A percentile compares a stretch with the other conserved stretches of the same genome.
phyloP scores from a whole-genome alignment of 495 filamentous ascomycete species.

The Lentithecium fluviatile region DNA sequence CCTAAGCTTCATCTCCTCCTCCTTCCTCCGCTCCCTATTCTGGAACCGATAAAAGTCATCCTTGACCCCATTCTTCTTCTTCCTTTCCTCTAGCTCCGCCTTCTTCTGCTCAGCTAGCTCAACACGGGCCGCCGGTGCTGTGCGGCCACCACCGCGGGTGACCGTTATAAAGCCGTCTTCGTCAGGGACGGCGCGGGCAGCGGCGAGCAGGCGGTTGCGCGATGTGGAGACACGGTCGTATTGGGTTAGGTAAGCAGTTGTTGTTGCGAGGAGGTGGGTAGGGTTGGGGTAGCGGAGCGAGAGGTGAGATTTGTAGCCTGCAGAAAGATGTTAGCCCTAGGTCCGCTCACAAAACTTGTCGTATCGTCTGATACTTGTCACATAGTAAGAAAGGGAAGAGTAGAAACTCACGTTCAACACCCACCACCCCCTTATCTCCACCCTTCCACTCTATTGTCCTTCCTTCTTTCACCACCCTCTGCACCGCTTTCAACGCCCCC shows the following conservation, averaged over 20 bases:
- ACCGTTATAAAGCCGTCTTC: slow-evolving; percentile 96
- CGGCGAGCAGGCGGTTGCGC: slow-evolving; percentile 60
- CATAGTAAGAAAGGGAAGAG: not conserved
- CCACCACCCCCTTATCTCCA: slow-evolving; percentile 54
- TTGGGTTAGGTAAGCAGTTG: slow-evolving; percentile 78
- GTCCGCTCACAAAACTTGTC: no score
- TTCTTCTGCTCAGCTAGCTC: slow-evolving; percentile 72
- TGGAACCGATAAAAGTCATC: slow-evolving; percentile 95
- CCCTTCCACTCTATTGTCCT: slow-evolving; percentile 47
- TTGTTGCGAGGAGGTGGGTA: slow-evolving; percentile 60
- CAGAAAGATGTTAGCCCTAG: not conserved
- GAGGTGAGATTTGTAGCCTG: slow-evolving; percentile 65
- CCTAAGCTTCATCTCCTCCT: slow-evolving; percentile 66
- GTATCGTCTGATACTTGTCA: no score
- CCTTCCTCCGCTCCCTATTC: slow-evolving; percentile 83
- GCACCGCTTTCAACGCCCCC: slow-evolving; percentile 68
- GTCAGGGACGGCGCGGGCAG: slow-evolving; percentile 72
- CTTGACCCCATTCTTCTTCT: slow-evolving; percentile 59
- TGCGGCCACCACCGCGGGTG: slow-evolving; percentile 69
- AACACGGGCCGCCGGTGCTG: slow-evolving; percentile 59
- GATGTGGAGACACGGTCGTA: slow-evolving; percentile 65
- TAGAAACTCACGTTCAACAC: slow-evolving; percentile 22
- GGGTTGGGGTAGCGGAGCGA: slow-evolving; percentile 66
- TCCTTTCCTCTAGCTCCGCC: slow-evolving; percentile 72
- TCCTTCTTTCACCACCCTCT: slow-evolving; percentile 58